Conservation (phyloP, 495 filamentous ascomycete genomes). For the Parachaetomium inaequale region DNA sequence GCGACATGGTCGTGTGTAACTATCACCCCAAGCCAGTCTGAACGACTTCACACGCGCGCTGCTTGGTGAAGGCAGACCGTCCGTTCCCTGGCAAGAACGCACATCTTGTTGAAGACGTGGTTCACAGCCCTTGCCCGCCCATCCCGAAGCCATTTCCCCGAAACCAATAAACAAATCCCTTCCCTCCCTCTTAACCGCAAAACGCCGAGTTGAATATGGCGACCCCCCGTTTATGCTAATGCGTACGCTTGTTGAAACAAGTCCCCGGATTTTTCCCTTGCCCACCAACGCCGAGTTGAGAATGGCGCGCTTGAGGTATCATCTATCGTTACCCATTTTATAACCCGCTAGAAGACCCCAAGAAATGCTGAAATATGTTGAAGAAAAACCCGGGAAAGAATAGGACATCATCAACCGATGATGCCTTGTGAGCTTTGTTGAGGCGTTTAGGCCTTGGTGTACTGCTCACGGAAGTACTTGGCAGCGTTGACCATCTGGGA, state of each 20-base stretch:
- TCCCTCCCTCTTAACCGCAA: constrained; percentile 22
- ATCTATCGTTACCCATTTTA: constrained; percentile 32
- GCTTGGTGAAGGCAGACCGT: constrained; percentile 25
- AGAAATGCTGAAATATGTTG: constrained; percentile 40
- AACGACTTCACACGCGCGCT: constrained; percentile 21
- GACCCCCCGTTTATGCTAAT: constrained; percentile 32
- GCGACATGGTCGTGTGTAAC: constrained; percentile 4
- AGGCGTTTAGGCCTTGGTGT: constrained; percentile 45
- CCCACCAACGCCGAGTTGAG: constrained; percentile 37
- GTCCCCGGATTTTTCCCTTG: constrained; percentile 31
- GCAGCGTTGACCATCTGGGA: constrained; percentile 93
- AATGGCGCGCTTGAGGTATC: constrained; percentile 37
- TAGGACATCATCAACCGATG: constrained; percentile 16
- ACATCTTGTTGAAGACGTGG: constrained; percentile 30
- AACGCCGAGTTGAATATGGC: constrained; percentile 39
- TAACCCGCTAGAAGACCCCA: constrained; percentile 33
- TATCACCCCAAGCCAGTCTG: constrained; percentile 9
- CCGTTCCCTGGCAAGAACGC: constrained; percentile 17
- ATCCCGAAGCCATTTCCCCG: constrained; percentile 3
- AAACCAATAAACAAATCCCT: constrained; percentile 4
- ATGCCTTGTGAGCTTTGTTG: constrained; percentile 6
- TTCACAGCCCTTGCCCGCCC: constrained; percentile 9
- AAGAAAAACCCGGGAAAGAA: constrained; percentile 36
- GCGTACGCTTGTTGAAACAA: constrained; percentile 36
- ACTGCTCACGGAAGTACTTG: constrained; percentile 91